A percentile compares a stretch with the other conserved stretches of the same genome.
These are phyloP conservation scores for Ilyonectria destructans DNA, from an alignment of 2,329 filamentous ascomycete species.

Conservation along the genomic window DNA sequence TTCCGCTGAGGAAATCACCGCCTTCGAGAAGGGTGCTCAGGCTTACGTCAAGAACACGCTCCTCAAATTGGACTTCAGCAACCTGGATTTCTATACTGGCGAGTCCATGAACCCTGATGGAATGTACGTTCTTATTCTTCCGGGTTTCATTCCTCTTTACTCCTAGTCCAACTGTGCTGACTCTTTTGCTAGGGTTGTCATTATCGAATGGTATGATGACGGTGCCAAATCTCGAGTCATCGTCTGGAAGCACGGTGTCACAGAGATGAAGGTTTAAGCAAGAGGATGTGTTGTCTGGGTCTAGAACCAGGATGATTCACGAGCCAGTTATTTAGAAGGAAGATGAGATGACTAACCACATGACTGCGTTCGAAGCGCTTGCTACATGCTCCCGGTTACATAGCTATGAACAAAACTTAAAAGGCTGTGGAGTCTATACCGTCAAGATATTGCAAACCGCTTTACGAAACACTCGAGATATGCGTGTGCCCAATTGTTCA, in stretches of 20 bases:
- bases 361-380: constrained; percentile 43
- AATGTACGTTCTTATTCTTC: constrained; percentile 78
- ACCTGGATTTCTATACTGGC: constrained; percentile 95
- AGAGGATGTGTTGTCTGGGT: constrained; percentile 29
- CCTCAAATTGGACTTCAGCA: constrained; percentile 85
- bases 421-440: constrained; percentile 31
- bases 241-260: constrained; percentile 96
- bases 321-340: constrained; percentile 37
- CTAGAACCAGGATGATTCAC: constrained; percentile 37
- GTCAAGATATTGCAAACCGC: constrained; percentile 14
- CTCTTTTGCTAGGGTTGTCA: constrained; percentile 76
- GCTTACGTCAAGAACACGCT: constrained; percentile 87
- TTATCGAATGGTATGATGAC: constrained; percentile 98
- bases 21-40: constrained; percentile 84
- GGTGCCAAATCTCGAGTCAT: constrained; percentile 91
- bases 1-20: constrained; percentile 77
- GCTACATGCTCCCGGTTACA: constrained; percentile 40
- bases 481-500: background rate
- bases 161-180: constrained; percentile 19
- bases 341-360: constrained; percentile 43
- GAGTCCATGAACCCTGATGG: constrained; percentile 93
- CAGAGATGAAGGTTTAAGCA: constrained; percentile 90
- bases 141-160: background rate
- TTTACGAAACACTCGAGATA: background rate
- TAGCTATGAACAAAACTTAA: constrained; percentile 44